phyloP scores from a whole-genome alignment of 345 rosid genomes.

The Raphanus sativus region DNA sequence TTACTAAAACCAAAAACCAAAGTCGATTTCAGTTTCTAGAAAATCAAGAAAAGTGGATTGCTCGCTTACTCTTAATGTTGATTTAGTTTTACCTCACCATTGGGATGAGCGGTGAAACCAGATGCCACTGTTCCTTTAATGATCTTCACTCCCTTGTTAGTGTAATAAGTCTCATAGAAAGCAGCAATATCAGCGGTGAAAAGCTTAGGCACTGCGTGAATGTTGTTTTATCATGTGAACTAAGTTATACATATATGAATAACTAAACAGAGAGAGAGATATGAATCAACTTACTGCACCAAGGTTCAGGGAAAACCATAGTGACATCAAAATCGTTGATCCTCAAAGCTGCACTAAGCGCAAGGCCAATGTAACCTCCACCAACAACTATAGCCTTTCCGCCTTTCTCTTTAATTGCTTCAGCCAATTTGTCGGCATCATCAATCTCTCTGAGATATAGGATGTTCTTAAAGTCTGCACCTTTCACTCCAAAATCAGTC shows the following conservation, averaged over 20 bases:
- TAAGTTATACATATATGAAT: constrained; percentile 4
- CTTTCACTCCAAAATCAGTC: constrained; percentile 90
- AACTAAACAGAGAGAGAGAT: background rate
- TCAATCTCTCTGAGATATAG: constrained; percentile 87
- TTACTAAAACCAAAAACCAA: background rate
- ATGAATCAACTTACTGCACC: constrained; percentile 89
- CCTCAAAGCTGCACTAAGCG: constrained; percentile 76
- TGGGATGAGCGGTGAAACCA: constrained; percentile 76
- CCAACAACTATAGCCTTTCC: constrained; percentile 96
- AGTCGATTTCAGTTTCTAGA: background rate
- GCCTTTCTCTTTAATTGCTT: constrained; percentile 74
- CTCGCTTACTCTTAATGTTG: background rate
- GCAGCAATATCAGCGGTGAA: constrained; percentile 89
- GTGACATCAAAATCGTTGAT: constrained; percentile 75
- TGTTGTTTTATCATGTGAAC: constrained; percentile 2
- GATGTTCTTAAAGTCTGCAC: constrained; percentile 88
- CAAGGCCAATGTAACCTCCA: constrained; percentile 98
- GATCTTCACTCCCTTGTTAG: constrained; percentile 78
- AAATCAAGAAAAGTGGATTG: background rate
- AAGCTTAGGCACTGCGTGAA: constrained; percentile 92
- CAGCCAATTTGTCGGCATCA: constrained; percentile 80
- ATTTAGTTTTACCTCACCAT: constrained; percentile 67
- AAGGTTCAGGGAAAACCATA: constrained; percentile 98
- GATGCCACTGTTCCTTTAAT: constrained; percentile 94
- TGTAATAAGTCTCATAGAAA: constrained; percentile 90